Base-by-base conservation (phyloP, 306 rosid genomes). In the Carpinus viminea region DNA sequence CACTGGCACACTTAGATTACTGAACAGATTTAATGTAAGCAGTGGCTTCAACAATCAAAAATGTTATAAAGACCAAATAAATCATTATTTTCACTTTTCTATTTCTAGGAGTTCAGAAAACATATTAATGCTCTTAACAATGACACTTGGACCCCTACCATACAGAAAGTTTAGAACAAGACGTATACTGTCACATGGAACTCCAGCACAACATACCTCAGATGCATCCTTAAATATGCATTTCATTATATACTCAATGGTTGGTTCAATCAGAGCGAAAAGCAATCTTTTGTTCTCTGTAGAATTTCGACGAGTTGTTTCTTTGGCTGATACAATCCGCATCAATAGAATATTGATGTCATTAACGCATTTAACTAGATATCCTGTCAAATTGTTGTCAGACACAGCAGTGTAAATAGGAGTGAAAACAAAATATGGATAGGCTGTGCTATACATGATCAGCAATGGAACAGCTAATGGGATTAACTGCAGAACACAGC, bases 171-270 rank as follows among this genome's bases (percentile, higher is more conserved):
- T 20, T 4, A 72, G 75, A 64, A 75, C 52, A 81, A 66, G 74
- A 68, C 76, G 76, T 48, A 34, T 56, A 71, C 38, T 26, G 60
- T 76, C 43, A 50, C 20, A 41, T 50, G 66, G 68, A 81, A 78
- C 80, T 78, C 73, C 34, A 74, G 47, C 47, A 43, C 85, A 75
- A 43, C 85, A 75, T 87, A 95, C 98, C 98, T 91, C 86, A 31
- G 98, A 82, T 28, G 75, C 84, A 77, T 89, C 87, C 86, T 82
- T 82, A 83, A 91, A 89, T 72, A 92, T 81, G 86, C 89, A 86
- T 77, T 88, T 91, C 85, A 91, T 85, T 56, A 89, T 84, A 84
- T 89, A 92, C 85, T 95, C 98, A 74, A 92, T 88, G 76, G 93
- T 82, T 65, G 98, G 98, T 78, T 95, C 98, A 83, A 92, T 87